phyloP scores from a whole-genome alignment of 2,329 filamentous ascomycete genomes.

The Thelonectria olida region DNA sequence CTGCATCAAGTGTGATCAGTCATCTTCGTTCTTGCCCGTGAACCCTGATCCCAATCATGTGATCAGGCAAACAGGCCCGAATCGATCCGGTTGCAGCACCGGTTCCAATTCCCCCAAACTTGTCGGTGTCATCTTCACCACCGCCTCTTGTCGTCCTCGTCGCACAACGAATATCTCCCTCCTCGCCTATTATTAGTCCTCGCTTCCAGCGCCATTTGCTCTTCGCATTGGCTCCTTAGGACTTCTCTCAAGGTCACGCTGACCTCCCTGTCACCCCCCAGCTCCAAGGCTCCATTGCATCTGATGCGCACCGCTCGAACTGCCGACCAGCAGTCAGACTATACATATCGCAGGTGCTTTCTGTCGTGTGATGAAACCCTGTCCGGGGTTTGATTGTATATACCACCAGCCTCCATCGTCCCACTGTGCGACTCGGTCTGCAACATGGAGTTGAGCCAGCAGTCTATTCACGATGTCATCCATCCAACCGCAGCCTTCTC shows the following conservation, averaged over 20 bases:
- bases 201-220: conserved; percentile 15
- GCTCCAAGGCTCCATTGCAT: conserved; percentile 25
- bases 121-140: conserved; percentile 29
- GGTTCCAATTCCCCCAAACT: conserved; percentile 27
- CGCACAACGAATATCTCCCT: conserved; percentile 29
- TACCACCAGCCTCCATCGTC: conserved; percentile 15
- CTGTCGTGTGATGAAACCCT: conserved; percentile 30
- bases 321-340: conserved; percentile 25
- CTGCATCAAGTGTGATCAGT: conserved; percentile 28
- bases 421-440: conserved; percentile 12
- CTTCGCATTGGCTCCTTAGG: conserved; percentile 20
- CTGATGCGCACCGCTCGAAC: conserved; percentile 32
- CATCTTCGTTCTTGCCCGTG: conserved; percentile 29
- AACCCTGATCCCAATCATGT: conserved; percentile 35
- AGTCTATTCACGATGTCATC: conserved; percentile 63
- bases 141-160: conserved; percentile 16
- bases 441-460: conserved; percentile 63
- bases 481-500: conserved; percentile 66
- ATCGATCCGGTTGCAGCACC: conserved; percentile 24
- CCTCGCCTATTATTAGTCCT: conserved; percentile 10
- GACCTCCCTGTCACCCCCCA: conserved; percentile 6
- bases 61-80: conserved; percentile 30
- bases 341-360: conserved; percentile 31
- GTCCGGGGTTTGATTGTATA: conserved; percentile 20
- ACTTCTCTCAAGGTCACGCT: conserved; percentile 18